Evolutionary conservation across 2,329 filamentous ascomycete species (phyloP), one percentile per base, ranked within the genome.

Genomic region (Talaromyces amestolkiae): DNA sequence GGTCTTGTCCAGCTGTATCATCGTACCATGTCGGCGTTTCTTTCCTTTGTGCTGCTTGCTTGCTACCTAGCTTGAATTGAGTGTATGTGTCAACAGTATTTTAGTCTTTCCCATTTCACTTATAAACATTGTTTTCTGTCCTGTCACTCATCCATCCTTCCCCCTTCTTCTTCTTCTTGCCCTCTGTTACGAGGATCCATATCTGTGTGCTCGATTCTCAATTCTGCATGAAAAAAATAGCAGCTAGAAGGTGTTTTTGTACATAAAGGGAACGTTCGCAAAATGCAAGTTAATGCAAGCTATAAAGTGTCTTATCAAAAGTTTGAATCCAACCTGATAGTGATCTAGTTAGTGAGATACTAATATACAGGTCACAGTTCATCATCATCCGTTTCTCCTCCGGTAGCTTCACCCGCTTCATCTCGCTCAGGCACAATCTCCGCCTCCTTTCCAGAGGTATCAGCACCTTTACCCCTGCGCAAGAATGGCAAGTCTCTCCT

Each of bases 401-500:
- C 72, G 6, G 69, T 74, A 45, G 69, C 72, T 60, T 73, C 74
- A 41, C 33, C 60, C 11, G 45, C 65, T 35, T 54, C 59, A 19
- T 61, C 66, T 56, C 64, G 33, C 24, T 31, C 22, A 22, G 37
- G 22, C 22, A 27, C 27, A 22, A 45, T 59, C 56, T 68, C 33
- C 64, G 37, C 31, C n/a, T 11, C 54, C 43, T 3, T 62, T 47
- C 68, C 58, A 27, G 64, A 37, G 31, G 64, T 31, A 35, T 61
- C 45, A 15, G 31, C 51, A 27, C 53, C 53, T 27, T 58, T 37
- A 33, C 7, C 51, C 64, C 67, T 72, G 65, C 69, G 74, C 1
- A 68, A 65, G 68, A 82, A 82, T 0, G 80, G 80, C 19, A 83
- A 69, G 54, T 79, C 75, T 67, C 80, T 76, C 53, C 73, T 74